Base-by-base conservation (phyloP, 257 asterid genomes). In the Solanum peruvianum region DNA sequence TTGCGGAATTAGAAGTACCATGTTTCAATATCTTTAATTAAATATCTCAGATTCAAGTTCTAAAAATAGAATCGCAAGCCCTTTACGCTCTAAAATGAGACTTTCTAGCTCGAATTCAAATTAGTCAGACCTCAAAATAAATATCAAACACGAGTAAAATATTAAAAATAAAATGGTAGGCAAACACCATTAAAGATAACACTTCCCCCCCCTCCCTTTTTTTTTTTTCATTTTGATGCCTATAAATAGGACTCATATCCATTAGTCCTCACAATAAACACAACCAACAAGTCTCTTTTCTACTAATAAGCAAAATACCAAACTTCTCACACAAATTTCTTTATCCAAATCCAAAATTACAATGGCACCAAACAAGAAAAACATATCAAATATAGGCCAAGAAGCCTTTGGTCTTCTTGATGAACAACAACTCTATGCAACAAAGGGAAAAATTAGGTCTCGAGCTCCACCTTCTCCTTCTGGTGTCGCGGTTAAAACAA, bases 381-480 rank as follows among this genome's bases (percentile, higher is more conserved):
- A 29, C 20, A 29, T 80, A 25, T 27, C 66, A 1, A 80, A 27
- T 18, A 47, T 80, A 80, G 84, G 67, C 67, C 44, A 45, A 80
- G 84, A 80, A 80, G 67, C 27, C 27, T 80, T 80, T 80, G 42
- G 67, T 47, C 42, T 80, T 45, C 84, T 80, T 80, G 84, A 80
- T 29, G 84, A 44, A 44, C 83, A 76, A 76, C 41, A 42, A 42
- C 16, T 27, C 44, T 29, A 47, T 27, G 64, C 66, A 56, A 56
- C 25, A 56, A 56, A 56, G 66, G 84, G 11, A 27, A 27, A 29
- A 27, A 27, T 14, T n/a, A 78, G 25, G 5, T 7, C 41, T 27
- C 20, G 8, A 20, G 5, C 66, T 56, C 66, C 12, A 7, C 2
- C 64, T 56, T 3, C 64, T 44, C 12, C 14, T 56, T 56, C 64